These are phyloP conservation scores for Stagonosporopsis tanaceti DNA, from an alignment of 2,329 filamentous ascomycete species.

Conservation along the genomic window DNA sequence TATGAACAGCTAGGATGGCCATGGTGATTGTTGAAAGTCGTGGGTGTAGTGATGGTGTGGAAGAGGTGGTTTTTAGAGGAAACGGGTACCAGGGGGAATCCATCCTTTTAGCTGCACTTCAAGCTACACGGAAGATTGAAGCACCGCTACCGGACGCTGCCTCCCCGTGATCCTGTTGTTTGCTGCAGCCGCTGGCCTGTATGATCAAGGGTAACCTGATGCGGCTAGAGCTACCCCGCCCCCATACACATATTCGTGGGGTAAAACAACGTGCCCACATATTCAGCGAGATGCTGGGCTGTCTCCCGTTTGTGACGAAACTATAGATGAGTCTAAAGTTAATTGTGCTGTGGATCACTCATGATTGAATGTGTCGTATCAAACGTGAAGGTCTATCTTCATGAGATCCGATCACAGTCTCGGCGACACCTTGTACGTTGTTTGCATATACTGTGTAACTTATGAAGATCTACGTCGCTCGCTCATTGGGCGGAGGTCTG, in stretches of 20 bases:
- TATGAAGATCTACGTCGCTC: constrained; percentile 25
- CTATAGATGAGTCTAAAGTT: neutral
- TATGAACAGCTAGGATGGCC: constrained; percentile 38
- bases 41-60: neutral
- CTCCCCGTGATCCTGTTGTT: constrained; percentile 9
- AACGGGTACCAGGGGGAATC: constrained; percentile 7
- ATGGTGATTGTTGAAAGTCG: constrained; percentile 27
- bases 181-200: constrained; percentile 33
- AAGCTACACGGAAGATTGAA: constrained; percentile 10
- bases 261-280: constrained; percentile 33
- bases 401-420: neutral
- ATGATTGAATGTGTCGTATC: neutral
- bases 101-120: constrained; percentile 13
- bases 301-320: neutral
- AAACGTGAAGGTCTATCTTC: neutral
- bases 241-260: constrained; percentile 41
- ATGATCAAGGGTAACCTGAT: constrained; percentile 31
- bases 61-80: neutral
- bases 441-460: constrained; percentile 14
- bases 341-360: neutral
- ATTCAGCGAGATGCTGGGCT: neutral
- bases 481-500: constrained; percentile 21
- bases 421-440: neutral
- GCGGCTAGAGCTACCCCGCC: constrained; percentile 43
- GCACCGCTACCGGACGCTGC: constrained; percentile 39